Evolutionary conservation across 208 protist species (phyloP).

Genomic region (Angomonas ambiguus): DNA sequence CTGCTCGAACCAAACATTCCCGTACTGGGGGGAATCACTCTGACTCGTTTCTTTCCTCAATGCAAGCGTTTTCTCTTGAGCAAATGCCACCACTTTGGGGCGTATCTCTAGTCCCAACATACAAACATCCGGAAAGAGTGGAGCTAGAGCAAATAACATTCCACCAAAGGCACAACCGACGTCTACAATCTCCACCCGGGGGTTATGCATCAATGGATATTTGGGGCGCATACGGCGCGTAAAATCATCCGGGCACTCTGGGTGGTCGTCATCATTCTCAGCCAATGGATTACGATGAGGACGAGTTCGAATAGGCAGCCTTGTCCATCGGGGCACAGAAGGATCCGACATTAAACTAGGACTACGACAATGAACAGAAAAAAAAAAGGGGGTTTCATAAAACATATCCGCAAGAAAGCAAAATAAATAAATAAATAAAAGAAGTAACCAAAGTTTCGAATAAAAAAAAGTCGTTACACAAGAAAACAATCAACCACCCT

Average conservation of each 20-base stretch:
- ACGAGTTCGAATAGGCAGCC: conserved; percentile 84
- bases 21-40: conserved; percentile 60
- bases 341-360: conserved; percentile 15
- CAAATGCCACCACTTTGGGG: conserved; percentile 91
- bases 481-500: too few relatives aligned
- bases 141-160: conserved; percentile 86
- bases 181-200: conserved; percentile 87
- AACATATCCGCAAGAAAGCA: too few relatives aligned
- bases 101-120: conserved; percentile 97
- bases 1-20: conserved; percentile 94
- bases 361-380: neutral
- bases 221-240: conserved; percentile 26
- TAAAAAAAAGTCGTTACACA: too few relatives aligned
- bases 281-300: conserved; percentile 93
- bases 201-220: conserved; percentile 40
- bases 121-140: conserved; percentile 90
- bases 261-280: conserved; percentile 86
- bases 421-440: too few relatives aligned
- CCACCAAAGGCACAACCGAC: conserved; percentile 98
- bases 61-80: conserved; percentile 68
- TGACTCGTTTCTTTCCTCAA: conserved; percentile 37
- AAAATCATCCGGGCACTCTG: conserved; percentile 66
- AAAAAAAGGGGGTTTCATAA: too few relatives aligned
- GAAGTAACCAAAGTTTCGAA: too few relatives aligned
- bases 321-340: conserved; percentile 68